phyloP scores from a whole-genome alignment of 176 grass and related monocot species.

The Juncus effusus region DNA sequence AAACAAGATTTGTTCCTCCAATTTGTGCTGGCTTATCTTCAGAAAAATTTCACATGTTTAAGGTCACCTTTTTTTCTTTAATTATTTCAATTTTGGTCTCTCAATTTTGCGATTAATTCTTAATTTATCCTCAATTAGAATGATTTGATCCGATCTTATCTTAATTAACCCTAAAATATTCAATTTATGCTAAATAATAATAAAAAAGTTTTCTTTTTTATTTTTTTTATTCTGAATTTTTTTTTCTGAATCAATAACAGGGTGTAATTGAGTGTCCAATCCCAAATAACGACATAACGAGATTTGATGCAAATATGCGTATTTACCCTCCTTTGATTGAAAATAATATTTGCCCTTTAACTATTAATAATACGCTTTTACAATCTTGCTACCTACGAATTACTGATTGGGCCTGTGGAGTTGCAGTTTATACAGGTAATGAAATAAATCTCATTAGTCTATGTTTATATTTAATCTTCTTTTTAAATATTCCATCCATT shows the following conservation, averaged over 20 bases:
- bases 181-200: no score
- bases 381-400: conserved; percentile 87
- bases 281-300: conserved; percentile 86
- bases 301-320: conserved; percentile 86
- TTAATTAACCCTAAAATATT: no score
- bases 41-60: conserved; percentile 57
- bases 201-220: not conserved
- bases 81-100: conserved; percentile 9
- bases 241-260: conserved; percentile 42
- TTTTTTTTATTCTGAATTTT: conserved; percentile 27
- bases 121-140: no score
- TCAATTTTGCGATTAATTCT: no score
- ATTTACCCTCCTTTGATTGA: conserved; percentile 60
- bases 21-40: conserved; percentile 50
- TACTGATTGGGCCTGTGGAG: conserved; percentile 92
- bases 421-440: conserved; percentile 93
- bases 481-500: not conserved
- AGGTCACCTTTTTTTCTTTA: conserved; percentile 42
- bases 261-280: conserved; percentile 81
- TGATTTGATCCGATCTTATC: no score
- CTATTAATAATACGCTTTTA: conserved; percentile 84
- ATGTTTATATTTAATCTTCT: conserved; percentile 2
- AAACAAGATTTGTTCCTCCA: conserved; percentile 62
- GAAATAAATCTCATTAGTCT: not conserved
- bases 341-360: conserved; percentile 71